phyloP scores from a whole-genome alignment of 1,139 yeast genomes.

The Kluyveromyces sp. region DNA sequence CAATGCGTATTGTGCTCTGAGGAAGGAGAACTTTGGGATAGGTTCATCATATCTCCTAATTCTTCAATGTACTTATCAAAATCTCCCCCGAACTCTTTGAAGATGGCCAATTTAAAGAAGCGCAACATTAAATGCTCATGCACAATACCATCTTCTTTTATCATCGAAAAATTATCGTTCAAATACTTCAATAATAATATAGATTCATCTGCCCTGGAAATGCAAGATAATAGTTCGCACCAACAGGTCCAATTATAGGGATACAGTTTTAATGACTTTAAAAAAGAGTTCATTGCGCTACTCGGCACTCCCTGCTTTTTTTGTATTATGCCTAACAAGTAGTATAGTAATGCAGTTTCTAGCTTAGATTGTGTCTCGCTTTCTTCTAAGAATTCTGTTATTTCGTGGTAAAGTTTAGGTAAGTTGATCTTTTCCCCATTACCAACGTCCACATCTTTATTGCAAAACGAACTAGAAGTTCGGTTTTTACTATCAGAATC shows the following conservation, averaged over 20 bases:
- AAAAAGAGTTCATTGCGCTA: conserved; percentile 52
- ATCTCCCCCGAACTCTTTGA: conserved; percentile 76
- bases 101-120: conserved; percentile 60
- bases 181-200: conserved; percentile 38
- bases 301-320: conserved; percentile 52
- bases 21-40: conserved; percentile 64
- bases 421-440: conserved; percentile 22
- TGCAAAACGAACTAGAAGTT: background rate
- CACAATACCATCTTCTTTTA: conserved; percentile 12
- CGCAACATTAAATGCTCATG: conserved; percentile 46
- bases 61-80: conserved; percentile 44
- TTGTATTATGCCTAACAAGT: conserved; percentile 60
- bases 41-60: conserved; percentile 39
- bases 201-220: conserved; percentile 60
- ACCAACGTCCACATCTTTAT: conserved; percentile 10
- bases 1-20: conserved; percentile 74
- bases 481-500: conserved; percentile 5
- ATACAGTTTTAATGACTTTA: conserved; percentile 47
- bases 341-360: conserved; percentile 44
- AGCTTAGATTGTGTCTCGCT: conserved; percentile 26
- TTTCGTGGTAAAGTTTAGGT: conserved; percentile 36
- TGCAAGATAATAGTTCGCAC: conserved; percentile 68
- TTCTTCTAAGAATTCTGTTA: conserved; percentile 33
- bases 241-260: conserved; percentile 95
- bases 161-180: conserved; percentile 25